Evolutionary conservation across 164 flowering plant genomes (phyloP).

Genomic region (Buxus sempervirens): DNA sequence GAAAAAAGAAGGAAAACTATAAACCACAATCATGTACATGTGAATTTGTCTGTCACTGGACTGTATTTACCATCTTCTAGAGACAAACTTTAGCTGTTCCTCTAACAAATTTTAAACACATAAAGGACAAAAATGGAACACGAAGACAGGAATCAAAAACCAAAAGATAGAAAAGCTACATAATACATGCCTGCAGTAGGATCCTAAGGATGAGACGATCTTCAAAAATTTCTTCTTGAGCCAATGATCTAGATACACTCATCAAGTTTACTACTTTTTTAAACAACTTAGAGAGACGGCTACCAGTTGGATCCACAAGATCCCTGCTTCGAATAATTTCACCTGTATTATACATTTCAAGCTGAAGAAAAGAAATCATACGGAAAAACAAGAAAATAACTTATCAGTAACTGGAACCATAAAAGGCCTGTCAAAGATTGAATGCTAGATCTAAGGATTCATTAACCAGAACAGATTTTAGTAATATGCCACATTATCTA

Average conservation of each 20-base stretch:
- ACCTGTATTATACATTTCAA: slow-evolving; percentile 74
- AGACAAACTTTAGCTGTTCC: neutral
- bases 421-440: neutral
- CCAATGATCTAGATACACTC: slow-evolving; percentile 23
- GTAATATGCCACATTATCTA: neutral
- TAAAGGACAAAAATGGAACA: neutral
- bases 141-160: neutral
- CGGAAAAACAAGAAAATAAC: neutral
- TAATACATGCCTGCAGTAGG: slow-evolving; percentile 49
- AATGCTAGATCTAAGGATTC: too few relatives aligned
- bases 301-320: slow-evolving; percentile 50
- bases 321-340: slow-evolving; percentile 45
- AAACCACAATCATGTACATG: too few relatives aligned
- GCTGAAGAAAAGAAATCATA: slow-evolving; percentile 32
- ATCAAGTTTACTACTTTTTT: slow-evolving; percentile 39
- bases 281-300: slow-evolving; percentile 43
- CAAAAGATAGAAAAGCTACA: neutral
- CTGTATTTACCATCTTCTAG: neutral
- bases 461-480: too few relatives aligned
- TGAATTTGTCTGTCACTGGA: neutral
- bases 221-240: slow-evolving; percentile 26
- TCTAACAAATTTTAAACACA: neutral
- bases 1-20: too few relatives aligned
- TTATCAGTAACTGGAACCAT: neutral
- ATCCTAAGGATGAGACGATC: slow-evolving; percentile 45